Percentiles rank a stretch among this genome's conserved stretches.
Evolutionary conservation across 139 green algal genomes (phyloP).

Genomic region (Closterium sp.): DNA sequence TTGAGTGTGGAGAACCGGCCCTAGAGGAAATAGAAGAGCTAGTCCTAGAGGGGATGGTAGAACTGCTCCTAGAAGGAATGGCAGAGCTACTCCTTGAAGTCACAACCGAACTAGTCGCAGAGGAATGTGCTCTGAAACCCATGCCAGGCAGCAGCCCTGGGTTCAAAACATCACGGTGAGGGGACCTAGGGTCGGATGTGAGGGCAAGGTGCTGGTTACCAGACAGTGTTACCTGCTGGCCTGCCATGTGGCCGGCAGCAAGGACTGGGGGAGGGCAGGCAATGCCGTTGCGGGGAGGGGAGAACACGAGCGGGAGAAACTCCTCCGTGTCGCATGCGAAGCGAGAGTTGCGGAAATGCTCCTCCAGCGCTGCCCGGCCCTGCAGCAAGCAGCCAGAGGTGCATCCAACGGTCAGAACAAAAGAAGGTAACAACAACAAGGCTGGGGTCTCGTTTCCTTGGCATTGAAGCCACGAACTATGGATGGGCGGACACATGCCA

Average conservation of each 20-base stretch:
- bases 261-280: conserved; percentile 26
- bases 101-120: not conserved
- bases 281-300: conserved; percentile 41
- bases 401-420: too few relatives aligned
- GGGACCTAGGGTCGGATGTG: not conserved
- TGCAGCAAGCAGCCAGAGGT: too few relatives aligned
- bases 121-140: not conserved
- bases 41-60: not conserved
- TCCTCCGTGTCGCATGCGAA: conserved; percentile 56
- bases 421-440: too few relatives aligned
- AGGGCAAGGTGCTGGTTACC: not conserved
- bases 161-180: not conserved
- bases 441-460: too few relatives aligned
- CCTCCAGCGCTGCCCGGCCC: conserved; percentile 51
- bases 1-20: not conserved
- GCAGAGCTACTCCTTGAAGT: not conserved
- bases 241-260: conserved; percentile 37
- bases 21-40: not conserved
- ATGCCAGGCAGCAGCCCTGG: not conserved
- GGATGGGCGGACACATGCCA: too few relatives aligned
- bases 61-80: not conserved
- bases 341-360: conserved; percentile 58
- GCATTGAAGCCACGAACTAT: too few relatives aligned
- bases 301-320: conserved; percentile 51
- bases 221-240: not conserved